A percentile compares a stretch with the other conserved stretches of the same genome.
phyloP scores from a whole-genome alignment of 129 eudicot genomes.

The Silybum marianum region DNA sequence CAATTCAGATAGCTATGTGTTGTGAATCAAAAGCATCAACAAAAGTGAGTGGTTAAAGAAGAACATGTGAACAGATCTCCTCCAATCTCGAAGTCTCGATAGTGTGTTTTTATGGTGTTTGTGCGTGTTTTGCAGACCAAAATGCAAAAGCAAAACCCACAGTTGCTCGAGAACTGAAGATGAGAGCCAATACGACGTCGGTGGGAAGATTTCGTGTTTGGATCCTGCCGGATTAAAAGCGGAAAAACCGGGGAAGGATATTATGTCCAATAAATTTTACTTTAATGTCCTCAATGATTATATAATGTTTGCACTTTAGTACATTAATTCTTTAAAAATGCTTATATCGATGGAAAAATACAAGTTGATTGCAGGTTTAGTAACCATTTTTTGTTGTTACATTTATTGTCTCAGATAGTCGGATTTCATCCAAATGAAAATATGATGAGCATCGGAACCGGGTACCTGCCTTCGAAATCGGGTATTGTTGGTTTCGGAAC shows the following conservation, averaged over 20 bases:
- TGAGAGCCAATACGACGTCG: conserved; percentile 24
- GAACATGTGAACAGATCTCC: conserved; percentile 18
- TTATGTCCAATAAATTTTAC: background rate
- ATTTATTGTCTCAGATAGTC: background rate
- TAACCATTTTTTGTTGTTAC: background rate
- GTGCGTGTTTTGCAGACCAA: conserved; percentile 16
- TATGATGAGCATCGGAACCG: no score
- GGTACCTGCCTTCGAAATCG: no score
- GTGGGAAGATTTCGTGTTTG: conserved; percentile 21
- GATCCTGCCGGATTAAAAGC: conserved; percentile 24
- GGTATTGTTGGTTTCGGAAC: no score
- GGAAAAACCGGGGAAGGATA: conserved; percentile 24
- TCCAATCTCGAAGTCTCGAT: background rate
- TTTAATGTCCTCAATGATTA: background rate
- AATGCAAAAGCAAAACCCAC: conserved; percentile 3
- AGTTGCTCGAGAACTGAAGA: conserved; percentile 1
- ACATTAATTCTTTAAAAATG: background rate
- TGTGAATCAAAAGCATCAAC: background rate
- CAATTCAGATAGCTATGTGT: conserved; percentile 1
- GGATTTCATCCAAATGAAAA: background rate
- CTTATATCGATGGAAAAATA: background rate
- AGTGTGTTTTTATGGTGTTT: conserved; percentile 15
- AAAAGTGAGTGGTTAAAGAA: background rate
- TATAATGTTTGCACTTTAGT: background rate
- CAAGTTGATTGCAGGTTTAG: background rate